Percentiles rank a stretch among this genome's conserved stretches.
phyloP scores from a whole-genome alignment of 2,329 filamentous ascomycete species.

The Trichophyton mentagrophytes region DNA sequence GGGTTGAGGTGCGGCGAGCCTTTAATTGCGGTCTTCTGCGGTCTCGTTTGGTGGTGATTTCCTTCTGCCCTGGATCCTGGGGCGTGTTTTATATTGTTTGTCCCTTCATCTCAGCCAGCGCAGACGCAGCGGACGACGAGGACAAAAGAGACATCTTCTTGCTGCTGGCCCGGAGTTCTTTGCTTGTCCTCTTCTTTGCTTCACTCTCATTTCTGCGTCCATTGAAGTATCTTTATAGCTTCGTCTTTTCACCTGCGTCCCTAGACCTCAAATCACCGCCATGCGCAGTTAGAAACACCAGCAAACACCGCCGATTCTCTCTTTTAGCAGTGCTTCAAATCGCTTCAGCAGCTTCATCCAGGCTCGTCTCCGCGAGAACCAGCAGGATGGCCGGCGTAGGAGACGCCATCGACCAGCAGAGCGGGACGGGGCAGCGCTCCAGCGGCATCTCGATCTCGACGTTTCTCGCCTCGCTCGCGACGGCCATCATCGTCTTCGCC shows the following conservation, averaged over 20 bases:
- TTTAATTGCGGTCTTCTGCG: neutral
- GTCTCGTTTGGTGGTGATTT: neutral
- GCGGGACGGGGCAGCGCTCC: constrained; percentile 24
- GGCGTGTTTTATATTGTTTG: neutral
- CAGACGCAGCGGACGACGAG: neutral
- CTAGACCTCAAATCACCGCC: neutral
- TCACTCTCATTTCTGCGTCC: neutral
- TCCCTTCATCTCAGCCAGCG: neutral
- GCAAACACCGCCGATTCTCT: neutral
- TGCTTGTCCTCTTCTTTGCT: neutral
- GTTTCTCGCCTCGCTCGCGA: constrained; percentile 54
- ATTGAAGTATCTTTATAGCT: neutral
- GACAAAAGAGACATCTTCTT: too few species aligned
- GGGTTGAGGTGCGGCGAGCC: neutral
- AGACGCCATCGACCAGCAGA: constrained; percentile 25
- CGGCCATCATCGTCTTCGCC: constrained; percentile 50
- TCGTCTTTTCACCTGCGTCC: neutral
- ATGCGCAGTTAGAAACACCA: neutral
- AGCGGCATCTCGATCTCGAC: constrained; percentile 30
- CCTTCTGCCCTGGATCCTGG: neutral
- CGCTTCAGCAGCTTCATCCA: too few species aligned
- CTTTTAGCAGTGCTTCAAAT: neutral
- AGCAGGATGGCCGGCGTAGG: constrained; percentile 17
- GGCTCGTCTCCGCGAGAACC: neutral
- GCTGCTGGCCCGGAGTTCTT: too few species aligned